Conservation (phyloP, 2,329 filamentous ascomycete species). For the Trichoderma semiorbis region DNA sequence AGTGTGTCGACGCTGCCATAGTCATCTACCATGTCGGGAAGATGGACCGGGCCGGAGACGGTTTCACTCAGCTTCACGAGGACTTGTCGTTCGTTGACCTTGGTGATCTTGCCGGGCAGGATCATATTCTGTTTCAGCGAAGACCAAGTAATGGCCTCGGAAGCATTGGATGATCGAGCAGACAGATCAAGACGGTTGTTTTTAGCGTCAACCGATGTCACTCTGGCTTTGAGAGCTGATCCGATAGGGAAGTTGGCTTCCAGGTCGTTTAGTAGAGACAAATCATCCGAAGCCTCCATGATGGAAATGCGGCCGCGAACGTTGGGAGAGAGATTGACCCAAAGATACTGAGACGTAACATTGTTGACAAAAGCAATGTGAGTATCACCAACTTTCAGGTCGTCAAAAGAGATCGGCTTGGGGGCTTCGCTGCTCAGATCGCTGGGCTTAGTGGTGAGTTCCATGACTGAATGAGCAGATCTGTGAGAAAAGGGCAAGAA, state of each 20-base stretch:
- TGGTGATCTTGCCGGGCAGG: slow-evolving; percentile 78
- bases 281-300: slow-evolving; percentile 82
- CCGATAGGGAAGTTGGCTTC: slow-evolving; percentile 81
- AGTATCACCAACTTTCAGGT: slow-evolving; percentile 67
- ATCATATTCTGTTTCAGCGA: slow-evolving; percentile 76
- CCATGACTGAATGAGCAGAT: slow-evolving; percentile 75
- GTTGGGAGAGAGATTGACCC: slow-evolving; percentile 87
- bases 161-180: slow-evolving; percentile 58
- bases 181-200: slow-evolving; percentile 80
- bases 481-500: slow-evolving; percentile 91
- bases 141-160: slow-evolving; percentile 58
- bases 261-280: slow-evolving; percentile 73
- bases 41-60: slow-evolving; percentile 73
- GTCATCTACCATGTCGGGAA: slow-evolving; percentile 83
- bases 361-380: slow-evolving; percentile 91
- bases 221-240: slow-evolving; percentile 78
- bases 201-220: slow-evolving; percentile 67
- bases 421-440: slow-evolving; percentile 49
- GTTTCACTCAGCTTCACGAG: slow-evolving; percentile 80
- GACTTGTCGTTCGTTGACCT: slow-evolving; percentile 77
- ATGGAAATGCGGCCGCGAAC: slow-evolving; percentile 79
- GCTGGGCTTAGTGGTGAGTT: slow-evolving; percentile 77
- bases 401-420: slow-evolving; percentile 63
- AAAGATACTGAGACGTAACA: slow-evolving; percentile 71
- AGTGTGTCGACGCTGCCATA: slow-evolving; percentile 76